Conservation (phyloP, 208 protist species). For the Trypanosoma scelopori region DNA sequence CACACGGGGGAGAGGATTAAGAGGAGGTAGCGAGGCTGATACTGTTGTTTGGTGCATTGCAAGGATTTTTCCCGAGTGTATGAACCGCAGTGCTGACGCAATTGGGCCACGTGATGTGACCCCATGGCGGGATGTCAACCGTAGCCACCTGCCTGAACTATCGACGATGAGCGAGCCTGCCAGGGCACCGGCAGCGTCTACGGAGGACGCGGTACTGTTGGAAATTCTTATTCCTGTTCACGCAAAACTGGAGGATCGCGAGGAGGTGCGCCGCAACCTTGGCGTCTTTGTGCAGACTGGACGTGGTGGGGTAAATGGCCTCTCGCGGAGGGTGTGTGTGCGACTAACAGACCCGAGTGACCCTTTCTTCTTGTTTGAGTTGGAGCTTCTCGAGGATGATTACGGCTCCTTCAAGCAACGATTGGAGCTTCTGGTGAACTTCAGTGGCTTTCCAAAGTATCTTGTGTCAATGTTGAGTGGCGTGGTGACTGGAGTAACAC, state of each 20-base stretch:
- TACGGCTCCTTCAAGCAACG: conserved; percentile 78
- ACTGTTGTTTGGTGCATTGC: conserved; percentile 3
- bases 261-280: conserved; percentile 36
- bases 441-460: conserved; percentile 75
- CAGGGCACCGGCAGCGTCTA: not conserved
- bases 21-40: not conserved
- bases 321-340: conserved; percentile 48
- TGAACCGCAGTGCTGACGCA: conserved; percentile 16
- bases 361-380: conserved; percentile 83
- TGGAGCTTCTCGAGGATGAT: conserved; percentile 84
- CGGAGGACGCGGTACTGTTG: conserved; percentile 34
- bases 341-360: conserved; percentile 77
- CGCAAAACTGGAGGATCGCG: conserved; percentile 34
- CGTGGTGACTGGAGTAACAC: conserved; percentile 40
- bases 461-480: conserved; percentile 66
- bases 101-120: conserved; percentile 15
- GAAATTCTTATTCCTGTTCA: conserved; percentile 43
- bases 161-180: conserved; percentile 9
- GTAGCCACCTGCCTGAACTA: conserved; percentile 13
- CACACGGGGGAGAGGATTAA: too few species aligned
- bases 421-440: conserved; percentile 83
- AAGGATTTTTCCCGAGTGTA: not conserved
- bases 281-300: conserved; percentile 40
- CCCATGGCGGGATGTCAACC: conserved; percentile 12
- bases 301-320: conserved; percentile 36